Conservation (phyloP, 495 filamentous ascomycete species). For the Talaromyces borbonicus region DNA sequence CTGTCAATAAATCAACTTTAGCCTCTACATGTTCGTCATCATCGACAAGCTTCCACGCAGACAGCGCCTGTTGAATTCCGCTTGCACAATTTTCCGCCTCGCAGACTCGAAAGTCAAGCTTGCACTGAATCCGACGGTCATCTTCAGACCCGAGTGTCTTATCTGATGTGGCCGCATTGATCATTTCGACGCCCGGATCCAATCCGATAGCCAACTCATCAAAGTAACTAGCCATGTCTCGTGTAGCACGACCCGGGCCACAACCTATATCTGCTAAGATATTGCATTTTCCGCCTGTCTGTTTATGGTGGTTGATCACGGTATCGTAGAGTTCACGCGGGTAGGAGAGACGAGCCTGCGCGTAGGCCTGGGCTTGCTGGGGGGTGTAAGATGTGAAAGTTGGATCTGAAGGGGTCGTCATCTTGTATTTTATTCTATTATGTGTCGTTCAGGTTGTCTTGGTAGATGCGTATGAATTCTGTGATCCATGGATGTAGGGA, state of each 20-base stretch:
- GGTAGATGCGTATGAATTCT: neutral
- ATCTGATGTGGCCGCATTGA: conserved; percentile 23
- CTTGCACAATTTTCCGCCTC: conserved; percentile 25
- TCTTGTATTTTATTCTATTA: no score
- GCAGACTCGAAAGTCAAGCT: conserved; percentile 29
- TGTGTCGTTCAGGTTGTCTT: neutral
- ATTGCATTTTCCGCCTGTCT: conserved; percentile 32
- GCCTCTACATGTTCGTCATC: conserved; percentile 9
- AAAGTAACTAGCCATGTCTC: conserved; percentile 30
- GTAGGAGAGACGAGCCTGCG: conserved; percentile 28
- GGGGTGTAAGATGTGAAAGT: conserved; percentile 37
- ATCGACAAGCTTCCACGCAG: conserved; percentile 2
- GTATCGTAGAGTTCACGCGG: conserved; percentile 26
- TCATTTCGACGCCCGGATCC: conserved; percentile 44
- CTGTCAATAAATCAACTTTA: conserved; percentile 40
- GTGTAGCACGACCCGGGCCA: conserved; percentile 36
- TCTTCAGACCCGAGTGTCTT: conserved; percentile 13
- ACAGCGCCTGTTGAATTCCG: conserved; percentile 10
- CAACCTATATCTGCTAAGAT: conserved; percentile 43
- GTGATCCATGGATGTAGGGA: neutral
- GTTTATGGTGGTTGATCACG: conserved; percentile 34
- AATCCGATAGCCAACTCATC: conserved; percentile 27
- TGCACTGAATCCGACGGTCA: conserved; percentile 10
- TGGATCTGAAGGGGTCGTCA: conserved; percentile 8
- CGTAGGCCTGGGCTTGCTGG: conserved; percentile 33